phyloP scores from a whole-genome alignment of 2,329 filamentous ascomycete genomes.

The Hypoxylon sp. region DNA sequence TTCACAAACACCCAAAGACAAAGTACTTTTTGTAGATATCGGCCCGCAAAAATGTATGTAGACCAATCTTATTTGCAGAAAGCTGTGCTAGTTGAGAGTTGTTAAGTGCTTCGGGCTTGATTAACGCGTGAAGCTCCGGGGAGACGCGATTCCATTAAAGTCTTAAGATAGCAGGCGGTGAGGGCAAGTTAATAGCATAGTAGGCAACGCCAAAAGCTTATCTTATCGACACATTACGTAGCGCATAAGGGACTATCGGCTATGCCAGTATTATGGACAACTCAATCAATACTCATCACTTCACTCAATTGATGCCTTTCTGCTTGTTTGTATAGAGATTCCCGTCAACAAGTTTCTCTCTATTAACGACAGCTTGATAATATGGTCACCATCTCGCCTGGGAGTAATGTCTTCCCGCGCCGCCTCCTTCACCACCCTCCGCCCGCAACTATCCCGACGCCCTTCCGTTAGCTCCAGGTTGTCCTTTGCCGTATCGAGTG shows the following conservation, averaged over 20 bases:
- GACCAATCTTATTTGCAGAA: no score
- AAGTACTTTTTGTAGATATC: not conserved
- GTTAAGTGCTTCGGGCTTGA: not conserved
- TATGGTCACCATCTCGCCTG: slow-evolving; percentile 47
- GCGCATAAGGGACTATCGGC: no score
- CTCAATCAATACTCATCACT: no score
- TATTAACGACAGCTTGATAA: slow-evolving; percentile 41
- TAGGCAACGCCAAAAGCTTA: no score
- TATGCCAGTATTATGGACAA: no score
- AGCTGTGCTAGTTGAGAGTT: not conserved
- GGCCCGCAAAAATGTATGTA: no score
- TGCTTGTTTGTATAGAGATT: not conserved
- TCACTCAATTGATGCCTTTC: not conserved
- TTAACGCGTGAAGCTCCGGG: slow-evolving; percentile 31
- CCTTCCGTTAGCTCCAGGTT: slow-evolving; percentile 70
- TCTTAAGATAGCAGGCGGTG: slow-evolving; percentile 25
- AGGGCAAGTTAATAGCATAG: slow-evolving; percentile 5
- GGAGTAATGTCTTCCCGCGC: slow-evolving; percentile 59
- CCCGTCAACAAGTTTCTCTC: not conserved
- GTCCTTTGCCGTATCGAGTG: slow-evolving; percentile 71
- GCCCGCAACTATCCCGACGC: slow-evolving; percentile 53
- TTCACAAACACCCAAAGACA: not conserved
- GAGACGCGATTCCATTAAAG: slow-evolving; percentile 42
- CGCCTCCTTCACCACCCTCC: slow-evolving; percentile 62
- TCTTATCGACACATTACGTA: not conserved